Evolutionary conservation across 108 stramenopile species (phyloP), one percentile per base, ranked within the genome.

Genomic region (Craspedostauros australis): DNA sequence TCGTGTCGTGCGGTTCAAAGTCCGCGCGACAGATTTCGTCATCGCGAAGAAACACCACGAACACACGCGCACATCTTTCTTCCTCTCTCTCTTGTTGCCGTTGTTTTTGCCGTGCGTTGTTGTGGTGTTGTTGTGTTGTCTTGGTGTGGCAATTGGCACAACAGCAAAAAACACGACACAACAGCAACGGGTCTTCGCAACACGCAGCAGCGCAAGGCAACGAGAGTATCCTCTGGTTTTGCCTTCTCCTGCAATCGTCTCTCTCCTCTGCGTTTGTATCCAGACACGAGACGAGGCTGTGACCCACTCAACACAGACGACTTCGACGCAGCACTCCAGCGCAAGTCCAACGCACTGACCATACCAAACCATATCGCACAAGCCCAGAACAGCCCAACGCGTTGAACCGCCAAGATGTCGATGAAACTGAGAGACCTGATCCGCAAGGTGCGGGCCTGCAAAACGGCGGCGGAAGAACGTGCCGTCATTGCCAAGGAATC

Each of bases 401-500:
- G 22, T 8, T 15, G 20, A 16, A 29, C 23, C 28, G 33, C 48
- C 26, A 81, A 23, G 25, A 92, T 98, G 98, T 91, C 96, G 12
- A 89, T 97, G 63, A 94, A 93, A 81, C 75, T 99, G 48, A 85
- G 96, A 34, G 99, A 99, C 62, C 76, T 99, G 21, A 98, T 99
- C 73, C 95, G 97, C 58, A 91, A 95, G 56, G 99, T 99, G 33
- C 86, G 99, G 18, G 95, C 96, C 22, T 98, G 97, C 75, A 99
- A 99, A 68, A 99, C 99, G 19, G 97, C 97, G 12, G 91, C 96
- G 20, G 99, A 97, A 71, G 99, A 99, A 70, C 94, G 99, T 6
- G 96, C 95, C 7, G 95, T 97, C 46, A 97, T 99, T 52, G 89
- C 94, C 53, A 95, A 98, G 64, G 97, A 98, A 60, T 94, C 88